Evolutionary conservation across 176 grass and related monocot genomes (phyloP).

Genomic region (Carex pumila): DNA sequence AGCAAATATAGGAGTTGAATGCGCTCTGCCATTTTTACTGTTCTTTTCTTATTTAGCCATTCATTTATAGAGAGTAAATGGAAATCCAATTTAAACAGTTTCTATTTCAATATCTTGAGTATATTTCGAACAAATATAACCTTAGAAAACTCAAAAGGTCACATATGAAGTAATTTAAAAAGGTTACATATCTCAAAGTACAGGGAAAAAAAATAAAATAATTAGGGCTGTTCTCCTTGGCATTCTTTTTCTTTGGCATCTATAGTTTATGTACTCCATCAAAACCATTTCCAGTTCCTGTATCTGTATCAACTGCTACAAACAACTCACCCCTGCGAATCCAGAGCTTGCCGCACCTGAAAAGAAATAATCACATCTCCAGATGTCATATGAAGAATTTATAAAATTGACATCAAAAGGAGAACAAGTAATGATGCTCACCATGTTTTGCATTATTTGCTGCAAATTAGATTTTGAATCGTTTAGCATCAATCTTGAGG

Average conservation of each 20-base stretch:
- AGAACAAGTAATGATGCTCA: neutral
- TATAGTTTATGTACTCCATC: neutral
- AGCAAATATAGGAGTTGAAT: neutral
- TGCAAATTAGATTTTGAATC: slow-evolving; percentile 31
- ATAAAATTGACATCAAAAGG: neutral
- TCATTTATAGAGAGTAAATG: neutral
- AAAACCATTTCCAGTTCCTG: neutral
- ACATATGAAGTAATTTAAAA: neutral
- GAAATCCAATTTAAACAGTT: neutral
- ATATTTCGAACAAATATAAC: neutral
- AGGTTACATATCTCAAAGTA: neutral
- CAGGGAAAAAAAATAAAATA: neutral
- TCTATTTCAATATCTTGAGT: neutral
- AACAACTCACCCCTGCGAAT: neutral
- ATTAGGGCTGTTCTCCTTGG: neutral
- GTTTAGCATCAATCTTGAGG: slow-evolving; percentile 49
- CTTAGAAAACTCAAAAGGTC: neutral
- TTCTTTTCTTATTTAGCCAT: neutral
- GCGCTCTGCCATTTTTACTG: neutral
- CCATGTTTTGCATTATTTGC: neutral
- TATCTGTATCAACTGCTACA: neutral
- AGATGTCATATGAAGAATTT: neutral
- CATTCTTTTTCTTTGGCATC: neutral
- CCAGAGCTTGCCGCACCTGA: neutral
- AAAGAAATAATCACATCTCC: neutral